A percentile compares a stretch with the other conserved stretches of the same genome.
phyloP scores from a whole-genome alignment of 208 protist species.

The Trypanosoma conorhini region DNA sequence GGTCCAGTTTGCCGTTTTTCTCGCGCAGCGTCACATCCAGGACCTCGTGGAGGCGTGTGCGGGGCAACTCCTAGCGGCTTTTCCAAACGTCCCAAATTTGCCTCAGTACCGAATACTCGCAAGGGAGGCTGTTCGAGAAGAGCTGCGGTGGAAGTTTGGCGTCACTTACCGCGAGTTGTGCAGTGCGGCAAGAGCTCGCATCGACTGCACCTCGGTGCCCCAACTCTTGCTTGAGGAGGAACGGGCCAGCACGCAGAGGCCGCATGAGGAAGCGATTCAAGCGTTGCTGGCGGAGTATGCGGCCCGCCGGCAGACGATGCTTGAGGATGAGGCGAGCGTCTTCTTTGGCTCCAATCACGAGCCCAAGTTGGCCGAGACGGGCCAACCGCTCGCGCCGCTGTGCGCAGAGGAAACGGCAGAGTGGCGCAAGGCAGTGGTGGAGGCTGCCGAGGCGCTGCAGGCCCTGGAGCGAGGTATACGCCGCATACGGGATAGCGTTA shows the following conservation, averaged over 20 bases:
- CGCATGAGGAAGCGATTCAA: not conserved
- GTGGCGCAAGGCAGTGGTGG: not conserved
- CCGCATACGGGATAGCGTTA: not conserved
- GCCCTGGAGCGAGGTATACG: conserved; percentile 6
- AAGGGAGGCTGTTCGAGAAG: conserved; percentile 13
- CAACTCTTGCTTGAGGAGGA: conserved; percentile 6
- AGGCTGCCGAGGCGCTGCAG: conserved; percentile 5
- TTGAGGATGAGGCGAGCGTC: conserved; percentile 15
- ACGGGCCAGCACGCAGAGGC: not conserved
- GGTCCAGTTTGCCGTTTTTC: conserved; percentile 20
- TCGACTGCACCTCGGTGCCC: conserved; percentile 1
- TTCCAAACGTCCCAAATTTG: not conserved
- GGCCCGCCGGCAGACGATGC: conserved; percentile 1
- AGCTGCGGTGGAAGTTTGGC: conserved; percentile 15
- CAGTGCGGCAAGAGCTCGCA: conserved; percentile 4
- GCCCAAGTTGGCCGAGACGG: conserved; percentile 5
- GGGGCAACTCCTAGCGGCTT: conserved; percentile 2
- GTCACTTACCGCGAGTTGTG: conserved; percentile 10
- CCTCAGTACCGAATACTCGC: conserved; percentile 16
- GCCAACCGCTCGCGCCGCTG: not conserved
- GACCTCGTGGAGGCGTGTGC: not conserved
- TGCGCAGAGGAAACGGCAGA: conserved; percentile 8
- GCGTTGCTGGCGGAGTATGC: not conserved
- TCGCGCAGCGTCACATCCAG: conserved; percentile 3
- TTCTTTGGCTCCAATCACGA: conserved; percentile 11